Evolutionary conservation across 768 basidiomycete species (phyloP), one percentile per base, ranked within the genome.

Genomic region (Suillus hirtellus): DNA sequence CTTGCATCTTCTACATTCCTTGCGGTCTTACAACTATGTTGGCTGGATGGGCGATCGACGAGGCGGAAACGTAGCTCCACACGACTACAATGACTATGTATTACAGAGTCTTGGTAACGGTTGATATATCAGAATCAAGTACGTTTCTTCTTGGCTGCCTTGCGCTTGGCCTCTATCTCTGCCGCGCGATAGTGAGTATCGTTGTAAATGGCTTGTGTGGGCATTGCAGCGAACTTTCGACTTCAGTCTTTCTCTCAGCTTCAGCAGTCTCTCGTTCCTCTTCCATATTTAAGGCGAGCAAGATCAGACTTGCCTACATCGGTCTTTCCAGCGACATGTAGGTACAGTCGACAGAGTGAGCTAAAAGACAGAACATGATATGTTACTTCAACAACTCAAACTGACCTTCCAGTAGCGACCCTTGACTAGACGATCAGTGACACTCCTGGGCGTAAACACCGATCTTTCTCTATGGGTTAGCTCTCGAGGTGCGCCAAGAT

Each of bases 291-390:
- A 17, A 99, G 85, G 42, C 96, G 86, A 21, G 89, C 85, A 56
- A 99, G 86, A 75, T 99, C 96, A 4, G 88, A 75, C 78, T 95
- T 92, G n/a, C 96, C 95, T 73, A 97, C 83, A 43, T 90, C 88
- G 0, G 96, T 98, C 86, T 97, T 92, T 64, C 96, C 96, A 75
- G 84, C 80, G 17, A 79, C 59, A 69, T 93, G 90, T 38, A 91
- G 79, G 90, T 91, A 67, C 8, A 46, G 31, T 46, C 9, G 5
- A 27, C 19, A 17, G 24, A 15, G 38, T 58, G 15, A 58, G 55
- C 15, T 19, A 4, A 14, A 3, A 42, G 62, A 56, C 43, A 31
- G 31, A 31, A 31, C 31, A 27, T 24, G 50, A 56, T 37, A 60
- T 24, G 0, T 15, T 24, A 15, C 34, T 21, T 63, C 1, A 37